Percentiles rank a stretch among this genome's conserved stretches.
Conservation (phyloP, 768 basidiomycete species). For the Dendrothele bispora region DNA sequence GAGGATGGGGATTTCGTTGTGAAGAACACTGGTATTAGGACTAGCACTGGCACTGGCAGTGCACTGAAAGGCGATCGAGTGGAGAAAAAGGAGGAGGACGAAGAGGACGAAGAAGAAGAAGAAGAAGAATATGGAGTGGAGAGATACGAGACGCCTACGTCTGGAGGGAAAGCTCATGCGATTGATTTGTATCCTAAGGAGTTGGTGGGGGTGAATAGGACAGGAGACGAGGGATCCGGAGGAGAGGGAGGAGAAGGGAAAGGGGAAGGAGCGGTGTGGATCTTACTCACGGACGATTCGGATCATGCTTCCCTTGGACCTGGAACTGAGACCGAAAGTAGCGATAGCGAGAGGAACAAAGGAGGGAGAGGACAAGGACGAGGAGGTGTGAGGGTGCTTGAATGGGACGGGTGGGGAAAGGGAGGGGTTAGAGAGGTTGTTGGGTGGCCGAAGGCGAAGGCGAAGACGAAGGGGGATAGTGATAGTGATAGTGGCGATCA, state of each 20-base stretch:
- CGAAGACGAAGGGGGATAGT: slow-evolving; percentile 7
- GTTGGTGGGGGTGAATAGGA: background rate
- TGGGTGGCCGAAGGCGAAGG: slow-evolving; percentile 34
- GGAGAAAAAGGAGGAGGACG: background rate
- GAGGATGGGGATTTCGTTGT: slow-evolving; percentile 32
- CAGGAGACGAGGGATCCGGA: slow-evolving; percentile 12
- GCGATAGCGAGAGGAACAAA: background rate
- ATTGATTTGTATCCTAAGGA: slow-evolving; percentile 41
- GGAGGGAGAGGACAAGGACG: slow-evolving; percentile 8
- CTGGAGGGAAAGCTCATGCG: slow-evolving; percentile 53
- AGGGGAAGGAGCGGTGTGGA: slow-evolving; percentile 37
- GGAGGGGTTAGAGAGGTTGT: slow-evolving; percentile 39
- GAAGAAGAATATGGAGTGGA: slow-evolving; percentile 26
- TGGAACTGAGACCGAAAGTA: slow-evolving; percentile 14
- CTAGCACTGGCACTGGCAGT: too few relatives aligned
- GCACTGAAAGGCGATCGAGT: slow-evolving; percentile 43
- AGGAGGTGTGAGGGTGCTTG: slow-evolving; percentile 42
- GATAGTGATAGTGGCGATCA: too few relatives aligned
- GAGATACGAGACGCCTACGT: slow-evolving; percentile 44
- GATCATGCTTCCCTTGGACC: slow-evolving; percentile 26
- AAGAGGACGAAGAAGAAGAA: slow-evolving; percentile 6
- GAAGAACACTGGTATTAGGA: too few relatives aligned
- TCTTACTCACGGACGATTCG: slow-evolving; percentile 48
- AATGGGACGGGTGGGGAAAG: slow-evolving; percentile 48
- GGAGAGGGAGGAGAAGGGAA: background rate